Evolutionary conservation across 371 early-diverging fungal genomes (phyloP).

Genomic region (Lichtheimia corymbifera): DNA sequence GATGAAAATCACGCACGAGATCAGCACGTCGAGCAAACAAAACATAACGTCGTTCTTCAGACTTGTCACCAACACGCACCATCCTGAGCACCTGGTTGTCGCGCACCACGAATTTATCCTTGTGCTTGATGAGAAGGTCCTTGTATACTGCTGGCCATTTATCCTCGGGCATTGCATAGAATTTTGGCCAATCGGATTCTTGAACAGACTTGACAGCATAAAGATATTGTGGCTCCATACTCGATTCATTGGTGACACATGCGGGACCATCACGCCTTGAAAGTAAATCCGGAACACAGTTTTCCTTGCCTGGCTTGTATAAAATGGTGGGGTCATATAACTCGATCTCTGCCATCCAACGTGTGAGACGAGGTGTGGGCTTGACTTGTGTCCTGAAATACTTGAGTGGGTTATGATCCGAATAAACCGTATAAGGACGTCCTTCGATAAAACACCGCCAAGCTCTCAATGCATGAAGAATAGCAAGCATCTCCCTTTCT

Average conservation of each 20-base stretch:
- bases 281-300: constrained; percentile 21
- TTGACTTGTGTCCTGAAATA: constrained; percentile 18
- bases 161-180: neutral
- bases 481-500: constrained; percentile 42
- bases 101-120: too few relatives aligned
- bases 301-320: constrained; percentile 32
- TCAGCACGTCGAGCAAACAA: constrained; percentile 12
- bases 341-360: constrained; percentile 23
- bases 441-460: constrained; percentile 40
- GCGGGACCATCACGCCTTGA: constrained; percentile 13
- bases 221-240: constrained; percentile 9
- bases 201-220: constrained; percentile 5
- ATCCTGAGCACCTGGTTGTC: neutral
- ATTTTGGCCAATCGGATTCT: neutral
- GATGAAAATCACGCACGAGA: constrained; percentile 18
- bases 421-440: constrained; percentile 15
- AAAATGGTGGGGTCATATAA: constrained; percentile 17
- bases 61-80: neutral
- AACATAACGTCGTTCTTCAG: constrained; percentile 6
- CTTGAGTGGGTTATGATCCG: constrained; percentile 28
- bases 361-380: neutral
- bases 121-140: neutral
- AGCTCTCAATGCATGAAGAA: constrained; percentile 25
- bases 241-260: neutral
- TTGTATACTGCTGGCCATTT: neutral